Percentiles rank a stretch among this genome's conserved stretches.
These are phyloP conservation scores for Sporothrix curviconia DNA, from an alignment of 2,329 filamentous ascomycete species.

Conservation along the genomic window DNA sequence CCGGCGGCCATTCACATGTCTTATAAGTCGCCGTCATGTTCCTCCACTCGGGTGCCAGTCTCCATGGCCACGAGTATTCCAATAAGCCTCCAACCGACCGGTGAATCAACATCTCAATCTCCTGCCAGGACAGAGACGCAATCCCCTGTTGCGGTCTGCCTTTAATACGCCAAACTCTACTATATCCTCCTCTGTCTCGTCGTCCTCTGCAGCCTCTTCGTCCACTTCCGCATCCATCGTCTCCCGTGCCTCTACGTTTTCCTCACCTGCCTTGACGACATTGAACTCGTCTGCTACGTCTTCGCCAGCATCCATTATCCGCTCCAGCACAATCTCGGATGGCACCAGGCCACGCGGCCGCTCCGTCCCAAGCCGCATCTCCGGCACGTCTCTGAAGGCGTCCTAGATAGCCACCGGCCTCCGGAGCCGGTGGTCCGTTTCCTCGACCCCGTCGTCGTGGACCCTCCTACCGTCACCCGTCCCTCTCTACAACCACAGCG, in stretches of 20 bases:
- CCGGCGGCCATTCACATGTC: not conserved
- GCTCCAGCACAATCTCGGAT: constrained; percentile 11
- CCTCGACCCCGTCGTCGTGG: constrained; percentile 29
- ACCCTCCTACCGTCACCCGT: constrained; percentile 8
- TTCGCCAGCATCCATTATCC: constrained; percentile 12
- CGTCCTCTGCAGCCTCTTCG: not conserved
- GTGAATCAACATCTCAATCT: constrained; percentile 25
- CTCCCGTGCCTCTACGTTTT: not conserved
- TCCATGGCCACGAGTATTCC: constrained; percentile 56
- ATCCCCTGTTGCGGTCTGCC: constrained; percentile 38
- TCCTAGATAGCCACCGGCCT: constrained; percentile 1
- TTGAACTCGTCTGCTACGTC: not conserved
- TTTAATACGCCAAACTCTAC: constrained; percentile 26
- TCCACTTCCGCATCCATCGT: not conserved
- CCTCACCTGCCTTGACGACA: constrained; percentile 9
- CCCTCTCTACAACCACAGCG: constrained; percentile 3
- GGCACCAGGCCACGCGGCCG: constrained; percentile 2
- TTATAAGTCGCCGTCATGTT: constrained; percentile 40
- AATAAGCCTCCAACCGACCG: constrained; percentile 25
- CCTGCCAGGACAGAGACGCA: constrained; percentile 28
- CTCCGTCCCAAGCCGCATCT: constrained; percentile 11
- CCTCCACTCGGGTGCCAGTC: constrained; percentile 51
- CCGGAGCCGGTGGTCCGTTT: constrained; percentile 42
- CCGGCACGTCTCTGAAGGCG: constrained; percentile 14
- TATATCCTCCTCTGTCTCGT: constrained; percentile 9